Conservation (phyloP, 1,284 basidiomycete species). For the Polyporus tsugae region DNA sequence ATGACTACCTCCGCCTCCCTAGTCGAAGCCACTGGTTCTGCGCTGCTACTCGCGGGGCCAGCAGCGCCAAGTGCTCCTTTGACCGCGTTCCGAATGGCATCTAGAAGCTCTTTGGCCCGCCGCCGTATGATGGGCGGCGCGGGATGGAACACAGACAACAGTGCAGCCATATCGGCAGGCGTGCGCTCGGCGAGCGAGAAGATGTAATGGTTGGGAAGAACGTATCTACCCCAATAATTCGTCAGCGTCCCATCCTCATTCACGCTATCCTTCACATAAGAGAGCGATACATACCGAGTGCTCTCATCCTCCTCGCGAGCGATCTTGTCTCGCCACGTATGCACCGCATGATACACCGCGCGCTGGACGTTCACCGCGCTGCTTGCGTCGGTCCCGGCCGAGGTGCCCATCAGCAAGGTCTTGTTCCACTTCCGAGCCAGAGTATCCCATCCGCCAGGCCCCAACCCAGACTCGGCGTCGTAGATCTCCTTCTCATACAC, state of each 20-base stretch:
- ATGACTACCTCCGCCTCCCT: constrained; percentile 7
- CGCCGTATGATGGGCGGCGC: constrained; percentile 68
- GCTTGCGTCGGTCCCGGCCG: constrained; percentile 19
- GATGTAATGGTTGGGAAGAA: constrained; percentile 77
- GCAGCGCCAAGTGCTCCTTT: constrained; percentile 42
- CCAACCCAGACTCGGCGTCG: constrained; percentile 69
- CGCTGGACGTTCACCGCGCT: constrained; percentile 48
- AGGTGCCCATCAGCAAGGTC: constrained; percentile 50
- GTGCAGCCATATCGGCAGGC: constrained; percentile 64
- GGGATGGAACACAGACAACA: constrained; percentile 63
- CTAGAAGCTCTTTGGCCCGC: constrained; percentile 68
- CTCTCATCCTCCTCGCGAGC: constrained; percentile 92
- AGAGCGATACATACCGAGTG: constrained; percentile 61
- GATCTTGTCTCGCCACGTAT: constrained; percentile 86
- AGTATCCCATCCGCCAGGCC: constrained; percentile 78
- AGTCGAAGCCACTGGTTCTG: constrained; percentile 10
- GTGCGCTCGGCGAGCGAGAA: constrained; percentile 74
- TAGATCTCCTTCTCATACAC: constrained; percentile 75
- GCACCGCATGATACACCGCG: constrained; percentile 75
- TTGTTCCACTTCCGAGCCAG: constrained; percentile 87
- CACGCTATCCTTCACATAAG: constrained; percentile 10
- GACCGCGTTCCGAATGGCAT: constrained; percentile 62
- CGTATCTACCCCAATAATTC: constrained; percentile 54
- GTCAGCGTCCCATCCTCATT: background rate
- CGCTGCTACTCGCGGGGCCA: background rate